Percentiles rank a stretch among this genome's conserved stretches.
phyloP scores from a whole-genome alignment of 257 asterid species.

The Haberlea rhodopensis region DNA sequence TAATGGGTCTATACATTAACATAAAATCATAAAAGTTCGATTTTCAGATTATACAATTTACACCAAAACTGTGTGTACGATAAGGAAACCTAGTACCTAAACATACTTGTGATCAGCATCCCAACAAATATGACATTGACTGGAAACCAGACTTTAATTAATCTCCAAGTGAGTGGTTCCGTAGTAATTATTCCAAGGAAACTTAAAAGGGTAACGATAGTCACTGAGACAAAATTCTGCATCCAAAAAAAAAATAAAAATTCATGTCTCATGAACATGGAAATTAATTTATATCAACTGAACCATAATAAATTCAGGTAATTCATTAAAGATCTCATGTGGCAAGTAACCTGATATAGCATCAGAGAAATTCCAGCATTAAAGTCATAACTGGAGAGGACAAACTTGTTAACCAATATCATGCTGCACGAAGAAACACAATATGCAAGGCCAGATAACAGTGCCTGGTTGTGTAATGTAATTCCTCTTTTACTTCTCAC shows the following conservation, averaged over 20 bases:
- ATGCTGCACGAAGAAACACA: slow-evolving; percentile 87
- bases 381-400: slow-evolving; percentile 83
- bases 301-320: not conserved
- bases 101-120: slow-evolving; percentile 96
- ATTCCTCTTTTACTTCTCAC: slow-evolving; percentile 39
- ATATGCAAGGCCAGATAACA: slow-evolving; percentile 76
- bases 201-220: slow-evolving; percentile 56
- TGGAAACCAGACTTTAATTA: slow-evolving; percentile 90
- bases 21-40: slow-evolving; percentile 6
- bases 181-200: slow-evolving; percentile 64
- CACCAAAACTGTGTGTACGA: slow-evolving; percentile 5
- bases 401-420: slow-evolving; percentile 90
- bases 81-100: slow-evolving; percentile 54
- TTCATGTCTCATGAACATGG: slow-evolving; percentile 18
- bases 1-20: not conserved
- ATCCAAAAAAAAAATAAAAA: slow-evolving; percentile 20
- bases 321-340: slow-evolving; percentile 12
- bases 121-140: slow-evolving; percentile 89
- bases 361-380: slow-evolving; percentile 91
- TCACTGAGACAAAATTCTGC: slow-evolving; percentile 88
- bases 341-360: slow-evolving; percentile 77
- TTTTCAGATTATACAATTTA: slow-evolving; percentile 10
- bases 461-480: slow-evolving; percentile 55
- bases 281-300: not conserved
- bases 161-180: slow-evolving; percentile 90